Evolutionary conservation across 495 filamentous ascomycete genomes (phyloP), one percentile per base, ranked within the genome.

Genomic region (Mycothermus thermophilus): DNA sequence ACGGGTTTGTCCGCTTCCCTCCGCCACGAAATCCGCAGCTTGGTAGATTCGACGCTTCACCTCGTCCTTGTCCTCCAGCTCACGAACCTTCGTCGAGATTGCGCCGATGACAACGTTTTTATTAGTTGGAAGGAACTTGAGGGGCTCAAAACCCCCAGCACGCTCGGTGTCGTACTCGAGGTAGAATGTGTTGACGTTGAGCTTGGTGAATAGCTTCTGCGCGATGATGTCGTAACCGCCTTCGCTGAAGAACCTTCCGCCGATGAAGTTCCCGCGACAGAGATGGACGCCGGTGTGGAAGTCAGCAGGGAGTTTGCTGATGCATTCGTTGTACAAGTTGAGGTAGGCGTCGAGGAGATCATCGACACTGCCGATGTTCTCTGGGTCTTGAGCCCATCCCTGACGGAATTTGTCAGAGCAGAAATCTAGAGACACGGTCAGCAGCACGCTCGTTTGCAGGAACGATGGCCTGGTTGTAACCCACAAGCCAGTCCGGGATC

Each of bases 161-260:
- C 81, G 70, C 17, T 67, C 64, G 10, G 78, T 85, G 60, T 86
- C 82, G 55, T 85, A 88, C 55, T 87, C 82, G 35, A 88, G 74
- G 51, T 83, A 86, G 60, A 80, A 87, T 4, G 80, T 83, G 57
- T 79, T 69, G 11, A 84, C 74, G 41, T 82, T 71, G 27, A 86
- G 66, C 39, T 79, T 62, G 38, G 75, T 64, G 66, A 90, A 90
- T 10, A 90, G 69, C 62, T 80, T 82, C 45, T 69, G 68, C 30
- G 83, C 82, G 40, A 90, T 83, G 35, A 71, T 64, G 55, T 87
- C 82, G 55, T 87, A 90, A 14, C 74, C 76, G 20, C 82, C 82
- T 55, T 83, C 77, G 35, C 75, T 74, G 58, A 90, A 87, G 60
- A 83, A 76, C n/a, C 78, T 66, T 25, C 71, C 72, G 35, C 74